Evolutionary conservation across 495 filamentous ascomycete genomes (phyloP).

Genomic region (Ascobolus immersus): DNA sequence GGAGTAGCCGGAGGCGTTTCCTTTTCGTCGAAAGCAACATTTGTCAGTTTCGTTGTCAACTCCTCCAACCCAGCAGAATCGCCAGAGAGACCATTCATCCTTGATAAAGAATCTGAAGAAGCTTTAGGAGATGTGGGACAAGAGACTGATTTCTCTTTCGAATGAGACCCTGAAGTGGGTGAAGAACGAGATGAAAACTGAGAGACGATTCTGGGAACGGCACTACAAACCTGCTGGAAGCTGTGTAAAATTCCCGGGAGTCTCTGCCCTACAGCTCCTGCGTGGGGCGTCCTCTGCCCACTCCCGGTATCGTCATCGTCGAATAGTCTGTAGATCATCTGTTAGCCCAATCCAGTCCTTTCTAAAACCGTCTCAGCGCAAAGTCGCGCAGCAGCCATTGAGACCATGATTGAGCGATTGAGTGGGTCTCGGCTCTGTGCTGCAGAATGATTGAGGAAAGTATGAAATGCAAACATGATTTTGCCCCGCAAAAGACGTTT

Average conservation of each 20-base stretch:
- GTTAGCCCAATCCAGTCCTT: too few species aligned
- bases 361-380: too few species aligned
- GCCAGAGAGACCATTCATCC: neutral
- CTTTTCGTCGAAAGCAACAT: constrained; percentile 13
- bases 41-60: constrained; percentile 9
- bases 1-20: constrained; percentile 15
- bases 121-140: too few species aligned
- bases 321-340: constrained; percentile 3
- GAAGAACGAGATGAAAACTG: constrained; percentile 7
- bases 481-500: neutral
- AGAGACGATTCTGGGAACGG: constrained; percentile 3
- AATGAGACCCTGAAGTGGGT: neutral
- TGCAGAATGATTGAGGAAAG: constrained; percentile 6
- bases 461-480: neutral
- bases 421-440: constrained; percentile 10
- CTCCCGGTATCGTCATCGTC: constrained; percentile 13
- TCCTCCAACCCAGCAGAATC: constrained; percentile 5
- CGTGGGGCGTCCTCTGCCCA: constrained; percentile 15
- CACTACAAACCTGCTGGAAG: constrained; percentile 16
- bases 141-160: too few species aligned
- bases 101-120: neutral
- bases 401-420: constrained; percentile 1
- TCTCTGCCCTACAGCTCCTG: constrained; percentile 14
- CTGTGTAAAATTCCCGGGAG: constrained; percentile 14
- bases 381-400: neutral